These are phyloP conservation scores for Talaromyces sp. DNA, from an alignment of 2,329 filamentous ascomycete genomes.

Conservation along the genomic window DNA sequence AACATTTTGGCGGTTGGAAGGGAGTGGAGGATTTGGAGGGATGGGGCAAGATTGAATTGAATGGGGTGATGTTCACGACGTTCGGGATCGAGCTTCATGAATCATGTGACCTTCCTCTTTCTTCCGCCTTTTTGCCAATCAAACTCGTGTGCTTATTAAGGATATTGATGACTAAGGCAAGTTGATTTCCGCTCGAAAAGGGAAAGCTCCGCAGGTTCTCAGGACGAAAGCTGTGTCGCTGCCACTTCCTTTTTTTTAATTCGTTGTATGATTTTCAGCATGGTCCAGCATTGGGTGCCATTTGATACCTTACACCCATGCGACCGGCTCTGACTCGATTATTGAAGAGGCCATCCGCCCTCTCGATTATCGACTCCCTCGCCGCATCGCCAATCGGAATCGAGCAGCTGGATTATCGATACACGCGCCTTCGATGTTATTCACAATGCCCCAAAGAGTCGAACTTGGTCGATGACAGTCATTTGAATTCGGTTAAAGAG, in stretches of 20 bases:
- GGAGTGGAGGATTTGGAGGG: slow-evolving; percentile 26
- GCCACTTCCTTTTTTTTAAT: background rate
- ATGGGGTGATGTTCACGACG: slow-evolving; percentile 24
- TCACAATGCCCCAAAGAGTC: slow-evolving; percentile 20
- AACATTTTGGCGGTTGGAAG: slow-evolving; percentile 42
- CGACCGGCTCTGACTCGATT: slow-evolving; percentile 48
- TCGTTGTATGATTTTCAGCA: slow-evolving; percentile 11
- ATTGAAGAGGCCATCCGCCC: slow-evolving; percentile 45
- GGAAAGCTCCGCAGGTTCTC: slow-evolving; percentile 21
- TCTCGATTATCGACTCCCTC: slow-evolving; percentile 41
- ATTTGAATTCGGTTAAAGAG: background rate
- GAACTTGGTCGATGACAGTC: slow-evolving; percentile 4
- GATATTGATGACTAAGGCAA: slow-evolving; percentile 7
- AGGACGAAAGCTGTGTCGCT: slow-evolving; percentile 1
- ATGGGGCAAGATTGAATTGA: slow-evolving; percentile 27
- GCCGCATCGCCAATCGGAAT: slow-evolving; percentile 34
- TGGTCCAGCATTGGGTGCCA: slow-evolving; percentile 29
- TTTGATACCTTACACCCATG: slow-evolving; percentile 35
- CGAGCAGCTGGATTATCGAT: slow-evolving; percentile 33
- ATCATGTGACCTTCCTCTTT: slow-evolving; percentile 36
- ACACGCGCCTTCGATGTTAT: slow-evolving; percentile 34
- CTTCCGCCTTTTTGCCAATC: slow-evolving; percentile 31
- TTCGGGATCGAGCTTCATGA: slow-evolving; percentile 30
- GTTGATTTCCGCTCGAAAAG: slow-evolving; percentile 11
- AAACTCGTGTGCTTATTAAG: slow-evolving; percentile 27